Conservation (phyloP, 202 grass and related monocot species). For the Setaria italica region DNA sequence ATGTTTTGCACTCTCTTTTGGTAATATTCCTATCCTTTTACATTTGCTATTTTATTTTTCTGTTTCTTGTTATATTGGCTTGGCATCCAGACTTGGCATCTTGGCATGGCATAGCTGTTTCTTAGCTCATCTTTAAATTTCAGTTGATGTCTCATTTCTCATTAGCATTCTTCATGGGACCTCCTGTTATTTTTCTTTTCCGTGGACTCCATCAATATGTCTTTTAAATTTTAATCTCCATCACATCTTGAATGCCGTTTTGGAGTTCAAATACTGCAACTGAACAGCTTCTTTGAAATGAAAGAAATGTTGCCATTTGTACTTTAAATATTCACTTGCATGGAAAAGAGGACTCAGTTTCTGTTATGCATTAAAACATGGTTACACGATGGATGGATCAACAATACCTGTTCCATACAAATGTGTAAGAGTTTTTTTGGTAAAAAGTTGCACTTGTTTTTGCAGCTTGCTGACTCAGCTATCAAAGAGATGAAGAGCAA, state of each 20-base stretch:
- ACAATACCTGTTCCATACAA: slow-evolving; percentile 10
- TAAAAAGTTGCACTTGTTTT: slow-evolving; percentile 7
- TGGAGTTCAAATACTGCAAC: neutral
- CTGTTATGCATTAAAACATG: neutral
- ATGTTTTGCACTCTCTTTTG: slow-evolving; percentile 78
- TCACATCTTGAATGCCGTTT: no score
- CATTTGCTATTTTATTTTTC: neutral
- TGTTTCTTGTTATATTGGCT: slow-evolving; percentile 1
- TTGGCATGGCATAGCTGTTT: neutral
- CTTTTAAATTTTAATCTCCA: no score
- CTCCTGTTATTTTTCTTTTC: neutral
- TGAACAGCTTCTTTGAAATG: neutral
- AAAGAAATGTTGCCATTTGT: neutral
- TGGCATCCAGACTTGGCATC: neutral
- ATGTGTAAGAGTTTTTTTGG: neutral
- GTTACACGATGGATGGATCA: neutral
- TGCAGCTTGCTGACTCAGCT: slow-evolving; percentile 49
- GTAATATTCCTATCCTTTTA: slow-evolving; percentile 40
- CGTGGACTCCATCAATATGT: neutral
- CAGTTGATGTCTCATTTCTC: neutral
- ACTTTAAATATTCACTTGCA: neutral
- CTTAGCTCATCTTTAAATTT: neutral
- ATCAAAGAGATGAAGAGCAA: slow-evolving; percentile 55
- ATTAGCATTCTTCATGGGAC: neutral
- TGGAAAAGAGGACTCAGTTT: slow-evolving; percentile 10